Percentiles rank a stretch among this genome's conserved stretches.
These are phyloP conservation scores for Melanomma pulvis-pyrius DNA, from an alignment of 495 filamentous ascomycete genomes.

Conservation along the genomic window DNA sequence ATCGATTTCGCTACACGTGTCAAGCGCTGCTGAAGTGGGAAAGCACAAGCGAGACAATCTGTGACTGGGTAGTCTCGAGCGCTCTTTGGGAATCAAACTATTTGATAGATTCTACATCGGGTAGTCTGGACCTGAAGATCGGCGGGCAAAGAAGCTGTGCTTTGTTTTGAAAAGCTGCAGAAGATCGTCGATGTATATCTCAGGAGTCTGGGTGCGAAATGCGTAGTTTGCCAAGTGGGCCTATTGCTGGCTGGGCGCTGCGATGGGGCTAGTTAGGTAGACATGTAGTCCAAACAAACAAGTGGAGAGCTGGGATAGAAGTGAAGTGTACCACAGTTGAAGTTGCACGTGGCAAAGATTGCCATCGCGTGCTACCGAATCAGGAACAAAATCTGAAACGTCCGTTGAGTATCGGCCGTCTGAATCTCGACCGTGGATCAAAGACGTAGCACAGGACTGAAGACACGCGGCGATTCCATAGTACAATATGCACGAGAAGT, in stretches of 20 bases:
- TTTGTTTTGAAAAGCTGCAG: no score
- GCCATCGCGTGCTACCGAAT: neutral
- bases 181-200: no score
- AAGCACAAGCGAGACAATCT: no score
- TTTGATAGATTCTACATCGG: no score
- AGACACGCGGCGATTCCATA: neutral
- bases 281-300: neutral
- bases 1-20: no score
- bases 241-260: neutral
- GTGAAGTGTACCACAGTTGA: neutral
- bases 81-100: no score
- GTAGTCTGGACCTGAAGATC: no score
- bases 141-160: no score
- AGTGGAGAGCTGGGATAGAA: constrained; percentile 2
- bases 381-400: neutral
- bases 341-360: neutral
- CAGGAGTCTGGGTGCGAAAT: no score
- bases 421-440: neutral
- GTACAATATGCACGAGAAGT: neutral
- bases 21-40: no score
- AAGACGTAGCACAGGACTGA: neutral
- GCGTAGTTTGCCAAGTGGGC: neutral
- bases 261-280: neutral
- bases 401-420: neutral
- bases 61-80: no score